Evolutionary conservation across 208 protist genomes (phyloP).

Genomic region (Borovskyia barvae): DNA sequence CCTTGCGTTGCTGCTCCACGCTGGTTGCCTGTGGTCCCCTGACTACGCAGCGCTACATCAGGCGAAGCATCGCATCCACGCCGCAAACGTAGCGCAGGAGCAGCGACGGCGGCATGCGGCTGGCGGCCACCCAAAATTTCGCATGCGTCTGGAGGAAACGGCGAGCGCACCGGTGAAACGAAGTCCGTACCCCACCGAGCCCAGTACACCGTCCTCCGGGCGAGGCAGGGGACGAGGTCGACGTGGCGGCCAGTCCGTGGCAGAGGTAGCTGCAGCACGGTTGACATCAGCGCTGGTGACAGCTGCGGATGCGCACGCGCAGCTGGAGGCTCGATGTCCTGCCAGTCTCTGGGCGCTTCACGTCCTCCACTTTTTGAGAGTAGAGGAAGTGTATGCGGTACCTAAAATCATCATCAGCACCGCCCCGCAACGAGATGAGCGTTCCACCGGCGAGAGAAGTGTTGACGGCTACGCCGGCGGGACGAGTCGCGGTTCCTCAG

Average conservation of each 20-base stretch:
- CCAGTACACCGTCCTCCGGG: no score
- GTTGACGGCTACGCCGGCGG: no score
- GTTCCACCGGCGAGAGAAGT: no score
- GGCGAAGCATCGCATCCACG: not conserved
- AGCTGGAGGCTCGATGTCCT: constrained; percentile 6
- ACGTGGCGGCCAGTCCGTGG: constrained; percentile 1
- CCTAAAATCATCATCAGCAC: not conserved
- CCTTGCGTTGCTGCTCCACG: constrained; percentile 65
- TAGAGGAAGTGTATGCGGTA: constrained; percentile 39
- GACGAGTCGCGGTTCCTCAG: no score
- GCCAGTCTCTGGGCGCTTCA: constrained; percentile 38
- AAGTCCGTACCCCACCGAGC: no score
- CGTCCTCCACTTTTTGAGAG: constrained; percentile 44
- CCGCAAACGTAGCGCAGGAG: not conserved
- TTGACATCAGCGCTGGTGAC: not conserved
- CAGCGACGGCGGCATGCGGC: constrained; percentile 4
- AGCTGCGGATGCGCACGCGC: not conserved
- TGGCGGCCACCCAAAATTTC: not conserved
- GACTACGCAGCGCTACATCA: constrained; percentile 40
- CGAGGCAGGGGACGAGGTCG: constrained; percentile 8
- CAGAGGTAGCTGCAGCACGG: constrained; percentile 4
- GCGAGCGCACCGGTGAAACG: no score
- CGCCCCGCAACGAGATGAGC: no score
- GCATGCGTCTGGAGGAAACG: no score
- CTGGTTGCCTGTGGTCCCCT: constrained; percentile 57